Evolutionary conservation across 306 rosid genomes (phyloP).

Genomic region (Begonia fuchsioides): DNA sequence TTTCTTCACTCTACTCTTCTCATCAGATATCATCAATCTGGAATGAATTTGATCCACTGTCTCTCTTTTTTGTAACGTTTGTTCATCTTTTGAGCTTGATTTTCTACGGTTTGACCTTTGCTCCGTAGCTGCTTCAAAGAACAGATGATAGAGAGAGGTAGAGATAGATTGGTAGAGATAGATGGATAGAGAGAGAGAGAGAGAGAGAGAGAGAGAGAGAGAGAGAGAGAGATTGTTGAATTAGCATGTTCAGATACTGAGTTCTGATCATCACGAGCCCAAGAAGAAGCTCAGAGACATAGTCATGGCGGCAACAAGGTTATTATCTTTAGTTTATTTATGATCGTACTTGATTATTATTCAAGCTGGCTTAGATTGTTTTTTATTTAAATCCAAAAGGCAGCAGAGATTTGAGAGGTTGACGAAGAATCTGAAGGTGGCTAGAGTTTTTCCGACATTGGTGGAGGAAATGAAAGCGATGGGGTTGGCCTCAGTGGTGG

Average conservation of each 20-base stretch:
- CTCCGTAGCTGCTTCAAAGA: too few relatives aligned
- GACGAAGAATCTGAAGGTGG: constrained; percentile 87
- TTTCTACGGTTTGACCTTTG: too few relatives aligned
- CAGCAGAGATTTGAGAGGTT: constrained; percentile 89
- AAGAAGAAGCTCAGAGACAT: constrained; percentile 61
- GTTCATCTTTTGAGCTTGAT: too few relatives aligned
- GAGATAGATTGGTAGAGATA: too few relatives aligned
- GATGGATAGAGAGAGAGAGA: too few relatives aligned
- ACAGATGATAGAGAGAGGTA: too few relatives aligned
- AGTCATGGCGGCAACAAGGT: constrained; percentile 95
- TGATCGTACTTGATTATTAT: neutral
- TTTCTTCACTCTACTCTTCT: neutral
- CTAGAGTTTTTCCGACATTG: constrained; percentile 74
- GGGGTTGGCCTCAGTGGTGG: constrained; percentile 54
- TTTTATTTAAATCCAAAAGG: constrained; percentile 16
- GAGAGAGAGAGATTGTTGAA: too few relatives aligned
- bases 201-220: too few relatives aligned
- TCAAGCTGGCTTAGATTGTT: neutral
- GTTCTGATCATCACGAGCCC: constrained; percentile 62
- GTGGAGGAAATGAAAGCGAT: constrained; percentile 97
- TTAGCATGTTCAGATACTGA: constrained; percentile 35
- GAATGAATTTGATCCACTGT: too few relatives aligned
- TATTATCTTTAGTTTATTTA: constrained; percentile 4
- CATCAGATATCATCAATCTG: neutral
- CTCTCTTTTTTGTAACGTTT: too few relatives aligned